These are phyloP conservation scores for Fusarium cyanostomum DNA, from an alignment of 2,329 filamentous ascomycete species.

Conservation along the genomic window DNA sequence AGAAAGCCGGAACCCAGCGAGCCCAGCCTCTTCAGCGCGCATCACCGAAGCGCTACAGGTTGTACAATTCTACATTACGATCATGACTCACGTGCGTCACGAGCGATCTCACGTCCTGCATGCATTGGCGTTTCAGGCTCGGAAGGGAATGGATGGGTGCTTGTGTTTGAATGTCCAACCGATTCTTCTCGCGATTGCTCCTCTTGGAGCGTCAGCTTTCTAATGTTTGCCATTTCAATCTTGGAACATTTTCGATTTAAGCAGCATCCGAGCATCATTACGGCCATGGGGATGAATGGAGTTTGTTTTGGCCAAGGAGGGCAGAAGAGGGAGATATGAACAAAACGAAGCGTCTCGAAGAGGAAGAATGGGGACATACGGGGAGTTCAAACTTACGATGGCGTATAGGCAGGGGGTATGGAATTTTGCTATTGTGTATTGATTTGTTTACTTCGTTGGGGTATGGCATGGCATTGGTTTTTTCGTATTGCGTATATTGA, in stretches of 20 bases:
- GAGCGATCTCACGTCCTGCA: conserved; percentile 55
- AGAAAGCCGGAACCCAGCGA: conserved; percentile 40
- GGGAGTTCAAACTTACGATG: conserved; percentile 37
- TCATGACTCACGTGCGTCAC: conserved; percentile 54
- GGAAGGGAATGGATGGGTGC: conserved; percentile 32
- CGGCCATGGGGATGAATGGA: conserved; percentile 18
- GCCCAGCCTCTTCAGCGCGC: conserved; percentile 31
- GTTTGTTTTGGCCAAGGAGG: conserved; percentile 23
- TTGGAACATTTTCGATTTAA: conserved; percentile 19
- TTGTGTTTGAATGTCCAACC: conserved; percentile 37
- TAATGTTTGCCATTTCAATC: conserved; percentile 26
- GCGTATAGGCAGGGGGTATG: conserved; percentile 33
- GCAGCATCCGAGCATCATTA: conserved; percentile 31
- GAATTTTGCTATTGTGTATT: conserved; percentile 35
- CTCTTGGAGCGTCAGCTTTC: conserved; percentile 16
- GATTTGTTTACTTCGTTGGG: conserved; percentile 15
- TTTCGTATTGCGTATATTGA: conserved; percentile 20
- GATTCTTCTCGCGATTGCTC: conserved; percentile 36
- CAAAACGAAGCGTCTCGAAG: conserved; percentile 15
- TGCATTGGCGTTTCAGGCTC: conserved; percentile 54
- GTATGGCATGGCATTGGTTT: conserved; percentile 32
- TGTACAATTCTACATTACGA: conserved; percentile 50
- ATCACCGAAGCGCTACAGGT: conserved; percentile 26
- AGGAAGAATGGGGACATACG: conserved; percentile 23
- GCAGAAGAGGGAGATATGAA: conserved; percentile 10